These are phyloP conservation scores for Cladosporium cucumerinum DNA, from an alignment of 2,329 filamentous ascomycete species.

Conservation along the genomic window DNA sequence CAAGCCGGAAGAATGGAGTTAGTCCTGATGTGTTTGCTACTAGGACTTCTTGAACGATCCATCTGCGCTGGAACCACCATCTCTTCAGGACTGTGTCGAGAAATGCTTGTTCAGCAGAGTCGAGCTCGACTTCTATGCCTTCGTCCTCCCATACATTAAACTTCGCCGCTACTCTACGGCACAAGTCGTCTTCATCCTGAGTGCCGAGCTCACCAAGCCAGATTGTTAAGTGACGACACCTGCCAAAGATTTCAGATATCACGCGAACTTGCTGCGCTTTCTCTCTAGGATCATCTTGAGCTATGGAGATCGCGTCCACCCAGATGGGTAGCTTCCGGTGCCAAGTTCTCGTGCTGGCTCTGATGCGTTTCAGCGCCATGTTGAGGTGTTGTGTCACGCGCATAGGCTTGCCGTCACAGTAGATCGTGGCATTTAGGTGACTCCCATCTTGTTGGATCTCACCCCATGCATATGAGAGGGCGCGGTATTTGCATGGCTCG, in stretches of 20 bases:
- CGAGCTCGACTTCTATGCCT: not conserved
- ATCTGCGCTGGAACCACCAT: not conserved
- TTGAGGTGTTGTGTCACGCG: not conserved
- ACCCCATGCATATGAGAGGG: not conserved
- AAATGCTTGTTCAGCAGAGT: not conserved
- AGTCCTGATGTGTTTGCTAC: not conserved
- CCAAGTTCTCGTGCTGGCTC: not conserved
- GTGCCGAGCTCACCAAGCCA: not conserved
- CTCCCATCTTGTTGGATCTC: not conserved
- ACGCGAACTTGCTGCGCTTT: not conserved
- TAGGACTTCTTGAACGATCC: not conserved
- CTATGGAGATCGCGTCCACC: not conserved
- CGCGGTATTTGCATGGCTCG: not conserved
- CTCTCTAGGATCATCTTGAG: not conserved
- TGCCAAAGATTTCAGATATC: not conserved
- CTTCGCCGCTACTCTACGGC: not conserved
- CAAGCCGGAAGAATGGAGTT: not conserved
- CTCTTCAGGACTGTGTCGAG: not conserved
- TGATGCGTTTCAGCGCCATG: not conserved
- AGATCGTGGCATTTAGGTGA: not conserved
- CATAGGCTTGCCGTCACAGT: not conserved
- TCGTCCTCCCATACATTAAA: not conserved
- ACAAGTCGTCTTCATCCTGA: not conserved
- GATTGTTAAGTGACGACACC: not conserved
- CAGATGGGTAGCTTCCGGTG: not conserved